A percentile compares a stretch with the other conserved stretches of the same genome.
Evolutionary conservation across 306 rosid genomes (phyloP).

Genomic region (Oxytropis ochrocephala): DNA sequence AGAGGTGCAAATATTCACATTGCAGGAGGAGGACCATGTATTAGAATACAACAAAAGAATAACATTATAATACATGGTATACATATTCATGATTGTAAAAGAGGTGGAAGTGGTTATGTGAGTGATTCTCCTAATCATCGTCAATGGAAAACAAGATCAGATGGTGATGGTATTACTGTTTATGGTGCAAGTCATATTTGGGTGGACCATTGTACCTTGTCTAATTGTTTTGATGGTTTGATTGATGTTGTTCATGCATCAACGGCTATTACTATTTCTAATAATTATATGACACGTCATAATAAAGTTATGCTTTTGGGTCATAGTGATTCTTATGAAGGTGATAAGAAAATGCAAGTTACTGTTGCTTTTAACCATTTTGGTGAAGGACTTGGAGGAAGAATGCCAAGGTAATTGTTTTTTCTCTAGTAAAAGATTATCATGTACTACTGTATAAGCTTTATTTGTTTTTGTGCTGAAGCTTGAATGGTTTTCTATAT

Average conservation of each 20-base stretch:
- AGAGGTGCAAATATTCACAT: slow-evolving; percentile 68
- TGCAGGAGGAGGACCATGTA: slow-evolving; percentile 76
- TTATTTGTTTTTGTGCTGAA: not conserved
- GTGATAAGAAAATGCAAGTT: slow-evolving; percentile 48
- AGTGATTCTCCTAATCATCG: slow-evolving; percentile 54
- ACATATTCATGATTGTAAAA: slow-evolving; percentile 64
- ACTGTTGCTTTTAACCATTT: slow-evolving; percentile 83
- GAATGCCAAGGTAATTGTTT: slow-evolving; percentile 44
- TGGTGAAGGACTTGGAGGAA: slow-evolving; percentile 79
- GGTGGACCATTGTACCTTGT: slow-evolving; percentile 69
- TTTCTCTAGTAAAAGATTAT: not conserved
- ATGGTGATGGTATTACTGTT: slow-evolving; percentile 69
- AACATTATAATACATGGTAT: slow-evolving; percentile 73
- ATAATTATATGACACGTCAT: slow-evolving; percentile 74
- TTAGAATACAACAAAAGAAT: slow-evolving; percentile 49
- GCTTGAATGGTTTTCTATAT: not conserved
- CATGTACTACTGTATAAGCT: not conserved
- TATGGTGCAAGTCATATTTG: slow-evolving; percentile 59
- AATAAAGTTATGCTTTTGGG: slow-evolving; percentile 86
- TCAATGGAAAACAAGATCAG: slow-evolving; percentile 53
- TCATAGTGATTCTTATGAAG: slow-evolving; percentile 60
- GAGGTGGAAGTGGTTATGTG: slow-evolving; percentile 59
- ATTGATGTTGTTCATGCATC: slow-evolving; percentile 55
- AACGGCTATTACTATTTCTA: slow-evolving; percentile 59
- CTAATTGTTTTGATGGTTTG: slow-evolving; percentile 64